Percentiles rank a stretch among this genome's conserved stretches.
Conservation (phyloP, 2,329 filamentous ascomycete species). For the Pochonia chlamydosporia region DNA sequence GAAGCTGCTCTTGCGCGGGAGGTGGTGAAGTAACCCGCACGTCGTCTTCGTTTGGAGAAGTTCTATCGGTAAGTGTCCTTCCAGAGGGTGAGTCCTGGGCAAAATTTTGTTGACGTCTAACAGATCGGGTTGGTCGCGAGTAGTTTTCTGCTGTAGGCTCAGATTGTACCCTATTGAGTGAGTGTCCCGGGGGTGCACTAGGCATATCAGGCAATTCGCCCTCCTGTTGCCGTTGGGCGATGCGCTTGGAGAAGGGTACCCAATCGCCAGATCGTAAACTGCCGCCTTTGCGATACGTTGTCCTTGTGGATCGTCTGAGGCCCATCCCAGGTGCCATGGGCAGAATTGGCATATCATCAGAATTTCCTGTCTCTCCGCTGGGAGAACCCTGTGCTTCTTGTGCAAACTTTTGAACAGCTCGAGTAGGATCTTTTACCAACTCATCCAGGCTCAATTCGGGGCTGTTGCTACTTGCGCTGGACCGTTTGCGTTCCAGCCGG, state of each 20-base stretch:
- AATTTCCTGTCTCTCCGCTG: conserved; percentile 33
- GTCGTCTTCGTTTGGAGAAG: conserved; percentile 26
- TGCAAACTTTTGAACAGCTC: conserved; percentile 62
- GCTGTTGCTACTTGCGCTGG: conserved; percentile 46
- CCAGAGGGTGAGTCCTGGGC: conserved; percentile 36
- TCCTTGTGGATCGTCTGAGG: conserved; percentile 82
- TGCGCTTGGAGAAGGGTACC: conserved; percentile 67
- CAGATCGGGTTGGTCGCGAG: conserved; percentile 48
- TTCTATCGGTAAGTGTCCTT: conserved; percentile 40
- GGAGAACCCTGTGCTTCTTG: conserved; percentile 47
- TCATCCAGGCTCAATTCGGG: conserved; percentile 70
- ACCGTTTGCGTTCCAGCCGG: conserved; percentile 67
- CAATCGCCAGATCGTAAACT: conserved; percentile 77
- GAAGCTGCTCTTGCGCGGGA: conserved; percentile 24
- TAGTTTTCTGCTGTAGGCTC: conserved; percentile 62
- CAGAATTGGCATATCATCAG: conserved; percentile 80
- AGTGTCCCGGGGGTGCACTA: conserved; percentile 36
- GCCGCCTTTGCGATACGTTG: conserved; percentile 79
- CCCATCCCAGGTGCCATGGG: conserved; percentile 72
- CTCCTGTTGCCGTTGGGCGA: conserved; percentile 56
- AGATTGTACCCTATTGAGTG: conserved; percentile 60
- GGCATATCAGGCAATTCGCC: conserved; percentile 35
- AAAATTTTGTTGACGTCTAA: conserved; percentile 40
- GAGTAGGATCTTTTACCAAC: conserved; percentile 73
- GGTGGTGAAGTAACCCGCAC: conserved; percentile 12